Base-by-base conservation (phyloP, 176 grass and related monocot genomes). In the Chrysopogon serrulatus region DNA sequence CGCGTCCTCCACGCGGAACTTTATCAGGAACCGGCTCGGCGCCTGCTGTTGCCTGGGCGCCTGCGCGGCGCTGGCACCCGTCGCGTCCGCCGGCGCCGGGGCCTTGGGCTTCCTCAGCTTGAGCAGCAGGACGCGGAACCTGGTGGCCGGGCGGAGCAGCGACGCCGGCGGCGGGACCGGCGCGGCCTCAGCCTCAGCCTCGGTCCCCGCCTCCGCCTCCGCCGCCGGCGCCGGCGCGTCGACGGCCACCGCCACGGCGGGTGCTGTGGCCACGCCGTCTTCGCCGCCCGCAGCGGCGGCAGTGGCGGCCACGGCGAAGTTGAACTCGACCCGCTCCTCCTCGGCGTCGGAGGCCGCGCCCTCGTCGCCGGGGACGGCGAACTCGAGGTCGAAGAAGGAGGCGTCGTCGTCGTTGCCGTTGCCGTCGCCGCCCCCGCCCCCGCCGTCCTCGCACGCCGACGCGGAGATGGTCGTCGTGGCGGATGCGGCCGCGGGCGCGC, bases 331-430 rank as follows among this genome's bases (percentile, higher is more conserved):
- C 10, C 65, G 15, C 39, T 86, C 88, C 27, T 88, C 84, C 37
- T 94, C 86, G 1, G 88, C 77, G 65, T 78, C 84, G 19, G 79
- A 78, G 17, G 74, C 80, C 21, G 62, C 83, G 45, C 72, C 76
- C 39, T 90, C 93, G 57, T 94, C 92, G 73, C 90, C 92, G 0
- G 88, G 84, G 44, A 92, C 85, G 13, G 97, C 80, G 69, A 99
- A 96, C 97, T 99, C 97, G 16, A 99, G 91, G 81, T 99, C 97
- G 75, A 99, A 99, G 88, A 94, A 99, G 26, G 97, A 92, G 14
- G 93, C 93, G 54, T 93, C 96, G 64, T 98, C 93, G 23, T 96
- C 87, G 1, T 81, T 86, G 40, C 87, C 89, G 2, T 49, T 81
- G 6, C 67, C 89, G 6, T 5, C 65, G 4, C n/a, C 59, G 0